Base-by-base conservation (phyloP, 2,329 filamentous ascomycete species). In the Didymosphaeria variabile region DNA sequence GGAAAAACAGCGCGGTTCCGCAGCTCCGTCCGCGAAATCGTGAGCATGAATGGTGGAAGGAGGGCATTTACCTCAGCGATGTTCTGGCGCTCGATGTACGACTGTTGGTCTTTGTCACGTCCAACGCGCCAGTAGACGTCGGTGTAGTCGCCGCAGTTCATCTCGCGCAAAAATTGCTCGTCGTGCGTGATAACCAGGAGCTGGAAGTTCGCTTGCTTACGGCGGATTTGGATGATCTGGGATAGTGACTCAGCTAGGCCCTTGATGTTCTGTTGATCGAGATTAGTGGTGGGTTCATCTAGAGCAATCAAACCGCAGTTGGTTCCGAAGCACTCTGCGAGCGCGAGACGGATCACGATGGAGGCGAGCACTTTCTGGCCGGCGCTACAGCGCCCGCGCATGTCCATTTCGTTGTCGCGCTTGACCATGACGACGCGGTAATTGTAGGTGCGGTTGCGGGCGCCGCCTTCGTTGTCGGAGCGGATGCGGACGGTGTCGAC, bases 151-250 rank as follows among this genome's bases (percentile, higher is more conserved):
- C 89, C 90, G 77, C 93, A 97, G 68, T 93, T 90, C 95, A 99
- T 99, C 73, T 93, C 88, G 57, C 91, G 87, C 74, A 99, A 76
- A 72, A 99, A 99, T 73, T 97, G 93, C 81, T 98, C 96, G 80
- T 99, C 95, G 83, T 99, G 95, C 5, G 95, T 99, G 78, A 99
- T 99, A 73, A 99, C 92, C 74, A 99, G 95, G 58, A 99, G 87
- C 83, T 99, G 96, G 79, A 99, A 97, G 77, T 99, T 99, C 58
- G 89, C 87, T 84, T 99, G 95, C 63, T 90, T 88, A 76, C 91
- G 88, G 8, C 96, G 88, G 17, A 89, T 82, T 70, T 90, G 86
- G 80, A 99, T 98, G 73, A 99, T 97, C 71, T 90, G 87, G 72
- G 95, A 90, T 71, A 99, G 81, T 50, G 91, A 92, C 76, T 91